Base-by-base conservation (phyloP, 2,329 filamentous ascomycete species). In the Hortaea werneckii region DNA sequence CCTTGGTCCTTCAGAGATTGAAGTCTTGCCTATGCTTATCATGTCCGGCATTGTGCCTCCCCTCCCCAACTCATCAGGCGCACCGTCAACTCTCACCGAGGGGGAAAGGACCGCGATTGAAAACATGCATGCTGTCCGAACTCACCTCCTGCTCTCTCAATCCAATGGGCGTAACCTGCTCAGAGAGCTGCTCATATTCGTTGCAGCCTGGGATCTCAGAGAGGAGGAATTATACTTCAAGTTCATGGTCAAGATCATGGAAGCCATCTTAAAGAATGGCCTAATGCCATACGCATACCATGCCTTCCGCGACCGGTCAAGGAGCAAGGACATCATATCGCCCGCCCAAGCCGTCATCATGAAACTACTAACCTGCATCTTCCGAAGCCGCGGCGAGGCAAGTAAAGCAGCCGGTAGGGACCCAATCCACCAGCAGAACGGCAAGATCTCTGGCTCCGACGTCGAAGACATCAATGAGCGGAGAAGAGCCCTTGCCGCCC, bases 171-270 rank as follows among this genome's bases (percentile, higher is more conserved):
- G 89, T 55, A 95, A 94, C 60, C 72, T 96, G 4, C 73, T 96
- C 1, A 77, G 90, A 46, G 90, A 96, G 64, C 78, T 96, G 58
- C 74, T 96, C 38, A 94, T 96, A 48, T 95, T 95, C 63, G 94
- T 95, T 51, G 90, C 90, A 5, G 89, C 94, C 6, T 96, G 90
- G 90, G 90, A 95, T 61, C 82, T 95, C 58, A 84, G 87, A 37
- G 89, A 96, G 63, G 83, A 90, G 49, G 88, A 94, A 50, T 79
- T 95, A 32, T 95, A 95, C 59, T 95, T 95, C 71, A 90, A 95
- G 64, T 87, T 95, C 64, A 95, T 94, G 65, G 85, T 88, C 39
- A 89, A 95, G 65, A 95, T 96, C 49, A 87, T 95, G 67, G 87
- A 95, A 62, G 87, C 90, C 0, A 85, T 95, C 40, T 80, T 95